Base-by-base conservation (phyloP, 345 rosid genomes). In the Hibiscus tridactylites region DNA sequence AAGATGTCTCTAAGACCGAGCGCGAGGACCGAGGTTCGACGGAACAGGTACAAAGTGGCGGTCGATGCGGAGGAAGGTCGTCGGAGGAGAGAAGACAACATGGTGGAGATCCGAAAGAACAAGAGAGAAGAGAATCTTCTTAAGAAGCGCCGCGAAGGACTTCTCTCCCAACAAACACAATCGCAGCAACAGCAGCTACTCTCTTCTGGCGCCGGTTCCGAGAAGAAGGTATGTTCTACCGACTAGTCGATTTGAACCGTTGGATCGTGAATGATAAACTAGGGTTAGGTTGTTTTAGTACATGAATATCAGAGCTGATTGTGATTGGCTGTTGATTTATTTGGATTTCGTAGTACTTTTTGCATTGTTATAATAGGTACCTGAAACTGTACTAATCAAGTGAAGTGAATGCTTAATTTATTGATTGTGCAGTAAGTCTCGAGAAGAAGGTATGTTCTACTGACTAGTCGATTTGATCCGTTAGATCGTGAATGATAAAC, bases 91-190 rank as follows among this genome's bases (percentile, higher is more conserved):
- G 97, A 91, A 73, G 91, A 88, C 72, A 86, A 87, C 62, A 85
- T 87, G 94, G 94, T 91, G 50, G 94, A 88, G 91, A 91, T 88
- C 84, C 82, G 94, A 66, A 91, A 91, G 88, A 91, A 83, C 58
- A 85, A 85, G 63, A 77, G 97, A 58, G 94, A 91, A 65, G 97
- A 91, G 74, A 88, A 83, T 78, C 75, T 91, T 11, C 89, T 81
- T 74, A 91, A 91, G 84, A 91, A 86, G 81, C 80, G 92, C 15
- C 92, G 94, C 17, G 91, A 91, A 39, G 91, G 87, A 11, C 62
- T 86, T 17, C 77, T 79, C 65, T 28, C 87, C 12, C 80, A 33
- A 28, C 76, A 70, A 1, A 80, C 0, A 16, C 75, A 21, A 21
- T 21, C 24, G 24, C 24, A 21, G 24, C 24, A 21, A 21, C 24